Evolutionary conservation across 2,329 filamentous ascomycete genomes (phyloP).

Genomic region (Aspergillus proliferans): DNA sequence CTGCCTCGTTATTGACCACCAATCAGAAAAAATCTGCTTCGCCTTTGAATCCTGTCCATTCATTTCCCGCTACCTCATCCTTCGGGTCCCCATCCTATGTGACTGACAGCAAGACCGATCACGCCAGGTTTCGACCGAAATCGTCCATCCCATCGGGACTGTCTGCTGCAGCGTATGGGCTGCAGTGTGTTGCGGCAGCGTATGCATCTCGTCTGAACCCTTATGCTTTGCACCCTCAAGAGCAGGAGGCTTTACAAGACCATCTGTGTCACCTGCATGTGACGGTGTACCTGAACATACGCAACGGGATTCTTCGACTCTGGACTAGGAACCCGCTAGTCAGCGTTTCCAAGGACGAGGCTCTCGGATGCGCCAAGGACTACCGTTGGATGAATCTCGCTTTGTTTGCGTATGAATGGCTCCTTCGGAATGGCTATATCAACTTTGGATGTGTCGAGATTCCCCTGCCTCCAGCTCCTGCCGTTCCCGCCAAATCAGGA

Average conservation of each 20-base stretch:
- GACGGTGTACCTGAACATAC: conserved; percentile 90
- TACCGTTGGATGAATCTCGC: conserved; percentile 83
- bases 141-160: conserved; percentile 78
- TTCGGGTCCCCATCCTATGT: conserved; percentile 10
- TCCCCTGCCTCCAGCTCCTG: conserved; percentile 40
- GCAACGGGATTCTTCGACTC: conserved; percentile 84
- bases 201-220: conserved; percentile 85
- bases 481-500: conserved; percentile 33
- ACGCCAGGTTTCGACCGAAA: conserved; percentile 59
- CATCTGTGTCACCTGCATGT: conserved; percentile 84
- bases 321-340: conserved; percentile 85
- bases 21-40: conserved; percentile 21
- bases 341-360: conserved; percentile 74
- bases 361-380: conserved; percentile 83
- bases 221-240: conserved; percentile 76
- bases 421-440: conserved; percentile 85
- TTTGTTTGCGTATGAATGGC: conserved; percentile 85
- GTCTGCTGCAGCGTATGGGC: conserved; percentile 71
- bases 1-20: conserved; percentile 19
- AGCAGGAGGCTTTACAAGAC: conserved; percentile 72
- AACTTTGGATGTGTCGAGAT: conserved; percentile 89
- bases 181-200: conserved; percentile 82
- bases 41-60: conserved; percentile 16
- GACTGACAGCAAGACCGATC: conserved; percentile 22
- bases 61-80: conserved; percentile 9